phyloP scores from a whole-genome alignment of 345 rosid genomes.

The Durio zibethinus region DNA sequence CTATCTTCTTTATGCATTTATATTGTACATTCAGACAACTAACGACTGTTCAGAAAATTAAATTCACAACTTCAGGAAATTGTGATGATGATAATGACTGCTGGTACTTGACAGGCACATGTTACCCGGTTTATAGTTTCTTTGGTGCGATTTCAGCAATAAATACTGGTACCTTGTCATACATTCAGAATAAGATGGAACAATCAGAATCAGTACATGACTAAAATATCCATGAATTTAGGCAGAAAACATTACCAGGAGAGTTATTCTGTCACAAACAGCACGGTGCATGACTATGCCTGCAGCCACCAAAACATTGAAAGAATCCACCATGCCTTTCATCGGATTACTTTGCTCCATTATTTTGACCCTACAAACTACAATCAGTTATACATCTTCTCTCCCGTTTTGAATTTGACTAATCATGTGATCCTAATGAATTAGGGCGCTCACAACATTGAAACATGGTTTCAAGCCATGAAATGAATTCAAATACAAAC shows the following conservation, averaged over 20 bases:
- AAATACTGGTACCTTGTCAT: conserved; percentile 69
- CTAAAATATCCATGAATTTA: too few species aligned
- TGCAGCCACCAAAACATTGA: too few species aligned
- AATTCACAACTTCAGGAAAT: not conserved
- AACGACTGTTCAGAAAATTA: not conserved
- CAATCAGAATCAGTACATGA: too few species aligned
- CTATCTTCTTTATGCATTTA: not conserved
- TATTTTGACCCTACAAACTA: not conserved
- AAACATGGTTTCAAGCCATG: not conserved
- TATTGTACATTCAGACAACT: not conserved
- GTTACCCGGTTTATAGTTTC: conserved; percentile 72
- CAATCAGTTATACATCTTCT: not conserved
- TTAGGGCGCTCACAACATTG: not conserved
- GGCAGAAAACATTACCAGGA: too few species aligned
- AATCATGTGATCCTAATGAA: not conserved
- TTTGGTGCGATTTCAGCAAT: conserved; percentile 91
- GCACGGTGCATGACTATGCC: too few species aligned
- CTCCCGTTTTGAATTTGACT: not conserved
- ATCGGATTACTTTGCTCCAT: not conserved
- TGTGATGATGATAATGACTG: not conserved
- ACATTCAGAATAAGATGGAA: too few species aligned
- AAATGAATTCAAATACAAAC: not conserved
- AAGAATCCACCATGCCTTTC: too few species aligned
- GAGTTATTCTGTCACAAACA: too few species aligned
- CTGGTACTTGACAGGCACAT: not conserved